Base-by-base conservation (phyloP, 495 filamentous ascomycete species). In the Bacidia gigantensis region DNA sequence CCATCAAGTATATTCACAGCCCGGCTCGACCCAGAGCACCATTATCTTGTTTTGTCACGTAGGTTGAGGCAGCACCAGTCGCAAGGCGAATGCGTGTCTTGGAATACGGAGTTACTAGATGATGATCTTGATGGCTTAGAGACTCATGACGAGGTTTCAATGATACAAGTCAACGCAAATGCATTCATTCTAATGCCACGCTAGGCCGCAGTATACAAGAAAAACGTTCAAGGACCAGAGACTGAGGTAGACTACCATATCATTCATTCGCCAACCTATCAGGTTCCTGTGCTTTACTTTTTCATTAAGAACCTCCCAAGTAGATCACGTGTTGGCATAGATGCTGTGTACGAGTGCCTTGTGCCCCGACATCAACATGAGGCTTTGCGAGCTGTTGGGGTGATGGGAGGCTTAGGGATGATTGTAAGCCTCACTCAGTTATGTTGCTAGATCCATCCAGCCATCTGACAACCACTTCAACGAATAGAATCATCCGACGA, bases 341-440 rank as follows among this genome's bases (percentile, higher is more conserved):
- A 89, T 51, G 71, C 73, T 12, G 75, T 89, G 50, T 88, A 87
- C 64, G 68, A 75, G 39, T 69, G 72, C 43, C 70, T 89, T 39
- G 83, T 90, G 50, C 84, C 87, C 12, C 65, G 76, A 41, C 70
- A 75, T 48, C 79, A 76, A 65, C 78, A 73, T 58, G 61, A 66
- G 41, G 65, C 71, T 54, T 64, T 89, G 56, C 72, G 75, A 56
- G 65, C 55, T 43, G 70, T 75, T 38, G 84, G 84, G 38, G 67
- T 79, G 18, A 76, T 86, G 61, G 87, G 87, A 54, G 85, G 79
- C 54, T 80, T 94, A 62, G 86, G 83, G 56, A 75, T 81, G 60
- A 83, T 78, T 40, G 85, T 88, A 75, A 64, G 81, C 81, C 49
- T 62, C 14, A 14, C 29, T 14, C 5, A 14, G 29, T 14, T 35